These are phyloP conservation scores for Colletotrichum lentis DNA, from an alignment of 2,329 filamentous ascomycete genomes.

Conservation along the genomic window DNA sequence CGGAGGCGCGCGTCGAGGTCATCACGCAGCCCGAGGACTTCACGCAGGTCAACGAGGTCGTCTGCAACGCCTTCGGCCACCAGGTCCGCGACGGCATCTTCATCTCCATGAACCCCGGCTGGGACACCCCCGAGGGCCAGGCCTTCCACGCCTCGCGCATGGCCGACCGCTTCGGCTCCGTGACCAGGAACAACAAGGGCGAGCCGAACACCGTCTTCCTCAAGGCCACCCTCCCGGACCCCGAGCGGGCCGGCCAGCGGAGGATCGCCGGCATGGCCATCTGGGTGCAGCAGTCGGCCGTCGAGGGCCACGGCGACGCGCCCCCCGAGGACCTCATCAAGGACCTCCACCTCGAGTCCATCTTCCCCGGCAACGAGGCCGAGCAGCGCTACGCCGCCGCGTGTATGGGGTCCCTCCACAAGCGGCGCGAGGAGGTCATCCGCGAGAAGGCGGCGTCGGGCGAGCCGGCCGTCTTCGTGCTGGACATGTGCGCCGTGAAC, in stretches of 20 bases:
- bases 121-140: constrained; percentile 60
- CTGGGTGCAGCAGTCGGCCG: constrained; percentile 61
- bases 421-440: constrained; percentile 53
- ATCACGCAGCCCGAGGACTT: constrained; percentile 45
- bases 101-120: constrained; percentile 61
- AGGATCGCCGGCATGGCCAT: constrained; percentile 62
- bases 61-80: constrained; percentile 54
- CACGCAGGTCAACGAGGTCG: constrained; percentile 41
- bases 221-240: constrained; percentile 58
- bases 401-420: constrained; percentile 54
- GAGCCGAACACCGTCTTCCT: constrained; percentile 60
- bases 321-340: constrained; percentile 47
- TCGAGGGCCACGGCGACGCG: constrained; percentile 57
- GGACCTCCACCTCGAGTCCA: constrained; percentile 45
- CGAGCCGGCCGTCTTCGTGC: constrained; percentile 57
- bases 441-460: constrained; percentile 52
- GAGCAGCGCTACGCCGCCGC: constrained; percentile 59
- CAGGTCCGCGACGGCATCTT: constrained; percentile 62
- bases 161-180: constrained; percentile 52
- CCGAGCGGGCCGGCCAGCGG: constrained; percentile 40
- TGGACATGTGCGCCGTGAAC: constrained; percentile 62
- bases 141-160: constrained; percentile 49
- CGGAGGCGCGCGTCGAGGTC: constrained; percentile 41
- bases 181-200: constrained; percentile 53
- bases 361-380: constrained; percentile 54